phyloP scores from a whole-genome alignment of 768 basidiomycete genomes.

The Russula earlei region DNA sequence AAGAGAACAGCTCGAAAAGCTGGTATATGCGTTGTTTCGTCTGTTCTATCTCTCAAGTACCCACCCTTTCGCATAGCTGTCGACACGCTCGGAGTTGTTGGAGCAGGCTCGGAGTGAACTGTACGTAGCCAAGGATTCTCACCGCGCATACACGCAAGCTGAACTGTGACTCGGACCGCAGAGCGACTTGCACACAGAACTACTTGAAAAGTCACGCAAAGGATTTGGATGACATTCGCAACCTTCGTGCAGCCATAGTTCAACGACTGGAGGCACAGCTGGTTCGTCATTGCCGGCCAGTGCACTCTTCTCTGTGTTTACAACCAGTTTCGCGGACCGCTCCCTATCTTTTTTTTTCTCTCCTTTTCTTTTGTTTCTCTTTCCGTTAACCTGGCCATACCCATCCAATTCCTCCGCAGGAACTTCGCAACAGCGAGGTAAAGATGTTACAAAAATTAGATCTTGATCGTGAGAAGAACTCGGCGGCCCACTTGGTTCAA shows the following conservation, averaged over 20 bases:
- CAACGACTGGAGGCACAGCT: not conserved
- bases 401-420: not conserved
- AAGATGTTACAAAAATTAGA: not conserved
- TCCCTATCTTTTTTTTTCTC: not conserved
- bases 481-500: not conserved
- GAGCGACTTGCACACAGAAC: not conserved
- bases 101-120: not conserved
- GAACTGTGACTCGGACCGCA: not conserved
- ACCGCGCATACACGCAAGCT: conserved; percentile 2
- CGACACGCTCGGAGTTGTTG: not conserved
- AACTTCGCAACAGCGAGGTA: not conserved
- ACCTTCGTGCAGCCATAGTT: not conserved
- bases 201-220: not conserved
- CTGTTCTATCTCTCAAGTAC: not conserved
- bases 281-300: conserved; percentile 1
- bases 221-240: conserved; percentile 10
- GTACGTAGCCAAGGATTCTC: not conserved
- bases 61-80: not conserved
- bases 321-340: not conserved
- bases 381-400: not conserved
- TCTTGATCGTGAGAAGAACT: conserved; percentile 6
- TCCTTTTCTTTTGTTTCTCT: not conserved
- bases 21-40: not conserved
- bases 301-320: not conserved
- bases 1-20: conserved; percentile 10